Conservation (phyloP, 768 basidiomycete species). For the Xerocomellus intermedius region DNA sequence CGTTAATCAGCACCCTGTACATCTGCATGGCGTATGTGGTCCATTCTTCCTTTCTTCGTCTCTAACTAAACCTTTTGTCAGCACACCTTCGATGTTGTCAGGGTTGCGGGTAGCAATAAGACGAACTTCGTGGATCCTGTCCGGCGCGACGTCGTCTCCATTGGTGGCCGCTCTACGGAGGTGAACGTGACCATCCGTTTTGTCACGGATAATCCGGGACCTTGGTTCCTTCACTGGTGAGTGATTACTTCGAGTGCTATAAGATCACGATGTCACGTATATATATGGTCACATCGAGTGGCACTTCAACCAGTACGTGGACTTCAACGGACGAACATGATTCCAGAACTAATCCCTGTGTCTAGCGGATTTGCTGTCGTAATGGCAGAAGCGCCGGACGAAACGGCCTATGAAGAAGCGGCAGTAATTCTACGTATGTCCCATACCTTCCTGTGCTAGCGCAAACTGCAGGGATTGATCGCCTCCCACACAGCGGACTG, state of each 20-base stretch:
- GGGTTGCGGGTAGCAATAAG: constrained; percentile 25
- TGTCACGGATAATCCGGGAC: constrained; percentile 62
- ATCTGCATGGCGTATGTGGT: constrained; percentile 39
- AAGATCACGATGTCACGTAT: not conserved
- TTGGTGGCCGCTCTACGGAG: constrained; percentile 31
- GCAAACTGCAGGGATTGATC: constrained; percentile 8
- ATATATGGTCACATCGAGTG: constrained; percentile 18
- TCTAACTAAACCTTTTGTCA: constrained; percentile 2
- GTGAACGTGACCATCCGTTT: constrained; percentile 59
- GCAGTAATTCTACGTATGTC: constrained; percentile 21
- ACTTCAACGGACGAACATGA: too few species aligned
- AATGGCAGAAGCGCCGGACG: constrained; percentile 23
- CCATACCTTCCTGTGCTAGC: not conserved
- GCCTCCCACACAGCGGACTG: constrained; percentile 9
- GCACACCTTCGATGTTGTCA: constrained; percentile 38
- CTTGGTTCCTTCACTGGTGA: constrained; percentile 34
- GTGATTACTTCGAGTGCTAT: not conserved
- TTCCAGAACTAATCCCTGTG: not conserved
- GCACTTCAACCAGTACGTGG: constrained; percentile 18
- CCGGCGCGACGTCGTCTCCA: constrained; percentile 32
- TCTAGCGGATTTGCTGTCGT: constrained; percentile 24
- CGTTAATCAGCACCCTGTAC: constrained; percentile 38
- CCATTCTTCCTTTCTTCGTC: not conserved
- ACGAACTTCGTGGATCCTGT: constrained; percentile 38
- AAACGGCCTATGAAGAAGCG: constrained; percentile 3